These are phyloP conservation scores for Candida nemodendra DNA, from an alignment of 805 yeast genomes.

Conservation along the genomic window DNA sequence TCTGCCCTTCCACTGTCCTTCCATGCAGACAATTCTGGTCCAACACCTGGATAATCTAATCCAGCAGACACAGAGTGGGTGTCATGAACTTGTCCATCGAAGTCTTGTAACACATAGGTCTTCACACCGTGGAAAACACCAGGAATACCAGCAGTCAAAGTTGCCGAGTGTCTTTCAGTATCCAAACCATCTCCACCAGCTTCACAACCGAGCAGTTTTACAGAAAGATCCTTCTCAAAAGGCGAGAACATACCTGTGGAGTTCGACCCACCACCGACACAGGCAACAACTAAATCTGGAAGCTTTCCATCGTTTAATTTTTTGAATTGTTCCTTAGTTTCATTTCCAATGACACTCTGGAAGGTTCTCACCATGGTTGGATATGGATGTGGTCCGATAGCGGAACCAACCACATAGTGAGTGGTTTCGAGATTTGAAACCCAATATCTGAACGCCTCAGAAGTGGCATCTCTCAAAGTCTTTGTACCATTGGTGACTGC, in stretches of 20 bases:
- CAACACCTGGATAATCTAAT: constrained; percentile 98
- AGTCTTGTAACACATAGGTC: constrained; percentile 87
- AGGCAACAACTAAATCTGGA: constrained; percentile 94
- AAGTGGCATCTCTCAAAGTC: constrained; percentile 96
- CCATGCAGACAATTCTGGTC: constrained; percentile 97
- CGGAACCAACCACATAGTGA: constrained; percentile 96
- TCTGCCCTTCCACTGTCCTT: constrained; percentile 90
- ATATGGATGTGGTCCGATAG: constrained; percentile 99
- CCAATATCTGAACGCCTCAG: constrained; percentile 96
- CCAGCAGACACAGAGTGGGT: constrained; percentile 99
- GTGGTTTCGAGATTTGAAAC: constrained; percentile 82
- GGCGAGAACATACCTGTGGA: constrained; percentile 95
- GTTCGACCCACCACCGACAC: constrained; percentile 99
- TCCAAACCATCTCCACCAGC: constrained; percentile 98
- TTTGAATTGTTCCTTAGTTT: constrained; percentile 87
- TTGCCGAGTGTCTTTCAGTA: constrained; percentile 88
- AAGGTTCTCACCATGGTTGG: constrained; percentile 97
- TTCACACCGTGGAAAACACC: constrained; percentile 99
- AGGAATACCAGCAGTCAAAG: constrained; percentile 89
- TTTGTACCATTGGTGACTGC: constrained; percentile 93
- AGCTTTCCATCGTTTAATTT: constrained; percentile 74
- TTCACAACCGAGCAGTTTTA: constrained; percentile 87
- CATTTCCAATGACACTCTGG: constrained; percentile 96
- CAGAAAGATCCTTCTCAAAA: constrained; percentile 77
- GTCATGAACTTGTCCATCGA: constrained; percentile 95